phyloP scores from a whole-genome alignment of 73 alveolate genomes.

The Paramecium caudatum region DNA sequence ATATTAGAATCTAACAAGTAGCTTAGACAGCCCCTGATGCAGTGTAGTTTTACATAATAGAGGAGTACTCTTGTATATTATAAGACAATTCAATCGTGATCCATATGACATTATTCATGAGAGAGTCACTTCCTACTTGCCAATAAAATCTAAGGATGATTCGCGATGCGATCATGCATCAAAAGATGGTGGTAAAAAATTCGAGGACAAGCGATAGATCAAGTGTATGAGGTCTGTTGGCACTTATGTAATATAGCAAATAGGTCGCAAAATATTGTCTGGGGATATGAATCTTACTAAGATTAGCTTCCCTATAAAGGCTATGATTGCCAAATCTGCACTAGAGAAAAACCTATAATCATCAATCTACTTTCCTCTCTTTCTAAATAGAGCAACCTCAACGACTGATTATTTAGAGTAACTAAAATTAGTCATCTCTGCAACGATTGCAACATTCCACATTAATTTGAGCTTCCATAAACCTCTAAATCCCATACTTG shows the following conservation, averaged over 20 bases:
- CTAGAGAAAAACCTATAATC: conserved; percentile 71
- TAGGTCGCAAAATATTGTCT: conserved; percentile 82
- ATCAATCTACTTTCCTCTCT: conserved; percentile 77
- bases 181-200: conserved; percentile 76
- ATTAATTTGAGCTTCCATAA: conserved; percentile 84
- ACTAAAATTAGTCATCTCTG: conserved; percentile 81
- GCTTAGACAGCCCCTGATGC: conserved; percentile 42
- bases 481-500: conserved; percentile 96
- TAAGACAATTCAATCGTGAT: background rate
- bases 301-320: conserved; percentile 85
- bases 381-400: conserved; percentile 83
- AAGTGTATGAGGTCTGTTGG: conserved; percentile 82
- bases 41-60: conserved; percentile 1
- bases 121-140: background rate
- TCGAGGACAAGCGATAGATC: conserved; percentile 43
- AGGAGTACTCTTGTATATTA: background rate
- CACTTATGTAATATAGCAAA: conserved; percentile 78
- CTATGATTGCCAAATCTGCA: conserved; percentile 78
- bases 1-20: conserved; percentile 31
- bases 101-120: conserved; percentile 16
- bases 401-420: conserved; percentile 83
- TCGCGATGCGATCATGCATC: conserved; percentile 65
- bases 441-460: conserved; percentile 80
- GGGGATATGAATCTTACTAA: conserved; percentile 86
- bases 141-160: conserved; percentile 61